Evolutionary conservation across 352 stramenopile genomes (phyloP).

Genomic region (Pythium sukuiense): DNA sequence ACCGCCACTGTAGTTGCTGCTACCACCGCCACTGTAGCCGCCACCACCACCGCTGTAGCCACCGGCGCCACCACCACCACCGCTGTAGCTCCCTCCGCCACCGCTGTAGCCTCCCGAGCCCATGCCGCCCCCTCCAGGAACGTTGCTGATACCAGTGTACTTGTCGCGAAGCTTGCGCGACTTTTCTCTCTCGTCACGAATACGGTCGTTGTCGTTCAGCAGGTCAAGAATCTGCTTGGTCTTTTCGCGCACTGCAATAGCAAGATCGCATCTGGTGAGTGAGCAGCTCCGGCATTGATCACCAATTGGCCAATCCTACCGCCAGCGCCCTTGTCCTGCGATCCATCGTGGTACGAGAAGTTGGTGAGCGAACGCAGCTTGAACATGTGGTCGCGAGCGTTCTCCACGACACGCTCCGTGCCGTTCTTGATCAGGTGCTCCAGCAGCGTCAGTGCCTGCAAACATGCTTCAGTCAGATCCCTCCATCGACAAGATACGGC

Average conservation of each 20-base stretch:
- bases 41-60: constrained; percentile 39
- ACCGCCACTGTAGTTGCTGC: constrained; percentile 28
- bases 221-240: constrained; percentile 87
- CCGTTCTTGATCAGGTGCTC: constrained; percentile 99
- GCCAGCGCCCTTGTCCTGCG: constrained; percentile 81
- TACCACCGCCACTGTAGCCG: constrained; percentile 29
- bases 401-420: constrained; percentile 97
- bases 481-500: not conserved
- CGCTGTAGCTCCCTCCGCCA: constrained; percentile 31
- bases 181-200: constrained; percentile 87
- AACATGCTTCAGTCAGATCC: not conserved
- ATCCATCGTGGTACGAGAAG: constrained; percentile 89
- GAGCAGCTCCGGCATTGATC: not conserved
- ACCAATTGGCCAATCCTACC: constrained; percentile 35
- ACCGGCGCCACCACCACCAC: constrained; percentile 36
- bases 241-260: constrained; percentile 78
- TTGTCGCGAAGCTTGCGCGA: constrained; percentile 83
- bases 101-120: constrained; percentile 37
- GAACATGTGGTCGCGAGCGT: constrained; percentile 94
- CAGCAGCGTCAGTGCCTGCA: constrained; percentile 87
- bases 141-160: constrained; percentile 82
- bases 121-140: constrained; percentile 26
- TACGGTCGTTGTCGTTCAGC: constrained; percentile 88
- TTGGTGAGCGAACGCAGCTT: constrained; percentile 85
- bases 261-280: not conserved